Evolutionary conservation across 2,329 filamentous ascomycete species (phyloP).

Genomic region (Penicillium psychrosexuale): DNA sequence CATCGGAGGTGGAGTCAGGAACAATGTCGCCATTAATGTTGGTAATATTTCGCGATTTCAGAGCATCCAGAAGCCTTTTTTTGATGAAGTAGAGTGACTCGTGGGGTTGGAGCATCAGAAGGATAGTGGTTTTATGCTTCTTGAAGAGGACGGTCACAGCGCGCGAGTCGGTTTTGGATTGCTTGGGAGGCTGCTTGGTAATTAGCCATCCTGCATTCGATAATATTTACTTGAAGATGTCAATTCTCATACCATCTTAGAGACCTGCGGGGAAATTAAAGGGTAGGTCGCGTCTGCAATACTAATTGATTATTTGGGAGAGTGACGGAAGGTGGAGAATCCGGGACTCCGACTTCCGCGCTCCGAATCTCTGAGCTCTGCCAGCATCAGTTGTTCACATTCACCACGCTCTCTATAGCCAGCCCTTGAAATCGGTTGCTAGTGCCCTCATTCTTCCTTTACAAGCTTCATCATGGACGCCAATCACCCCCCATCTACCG

Average conservation of each 20-base stretch:
- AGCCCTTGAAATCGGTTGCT: no score
- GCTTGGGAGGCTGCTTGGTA: slow-evolving; percentile 13
- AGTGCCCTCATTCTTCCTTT: not conserved
- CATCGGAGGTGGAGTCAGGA: slow-evolving; percentile 40
- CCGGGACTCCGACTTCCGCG: slow-evolving; percentile 3
- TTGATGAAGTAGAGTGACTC: slow-evolving; percentile 58
- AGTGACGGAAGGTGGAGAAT: slow-evolving; percentile 21
- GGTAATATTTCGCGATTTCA: slow-evolving; percentile 47
- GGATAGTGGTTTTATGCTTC: slow-evolving; percentile 67
- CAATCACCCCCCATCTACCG: slow-evolving; percentile 6
- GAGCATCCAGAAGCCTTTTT: slow-evolving; percentile 55
- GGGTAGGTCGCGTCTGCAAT: not conserved
- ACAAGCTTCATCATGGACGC: slow-evolving; percentile 16
- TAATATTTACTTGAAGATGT: not conserved
- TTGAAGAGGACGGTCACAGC: slow-evolving; percentile 68
- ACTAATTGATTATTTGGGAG: not conserved
- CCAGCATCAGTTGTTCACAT: not conserved
- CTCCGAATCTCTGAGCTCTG: slow-evolving; percentile 12
- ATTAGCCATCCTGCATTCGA: not conserved
- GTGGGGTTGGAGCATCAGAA: slow-evolving; percentile 62
- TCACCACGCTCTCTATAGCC: not conserved
- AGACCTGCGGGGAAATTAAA: not conserved
- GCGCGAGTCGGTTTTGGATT: slow-evolving; percentile 40
- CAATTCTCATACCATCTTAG: slow-evolving; percentile 14
- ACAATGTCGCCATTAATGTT: slow-evolving; percentile 39